Evolutionary conservation across 371 early-diverging fungal species (phyloP).

Genomic region (Zychaea mexicana): DNA sequence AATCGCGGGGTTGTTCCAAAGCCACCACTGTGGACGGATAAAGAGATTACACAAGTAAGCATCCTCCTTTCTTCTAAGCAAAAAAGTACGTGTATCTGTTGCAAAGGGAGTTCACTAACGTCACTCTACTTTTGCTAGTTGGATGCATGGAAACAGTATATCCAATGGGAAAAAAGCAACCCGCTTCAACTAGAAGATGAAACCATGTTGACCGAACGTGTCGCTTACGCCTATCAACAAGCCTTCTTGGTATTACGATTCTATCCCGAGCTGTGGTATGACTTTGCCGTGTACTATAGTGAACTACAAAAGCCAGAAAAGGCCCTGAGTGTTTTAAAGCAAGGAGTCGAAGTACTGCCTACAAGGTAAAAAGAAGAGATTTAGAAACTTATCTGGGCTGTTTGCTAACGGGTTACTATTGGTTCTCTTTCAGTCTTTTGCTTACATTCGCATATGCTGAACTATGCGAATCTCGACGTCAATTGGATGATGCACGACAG

Average conservation of each 20-base stretch:
- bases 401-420: neutral
- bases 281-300: slow-evolving; percentile 67
- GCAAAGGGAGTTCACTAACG: no score
- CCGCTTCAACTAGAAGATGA: slow-evolving; percentile 80
- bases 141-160: slow-evolving; percentile 82
- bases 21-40: slow-evolving; percentile 83
- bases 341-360: slow-evolving; percentile 77
- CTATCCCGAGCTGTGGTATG: slow-evolving; percentile 89
- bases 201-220: slow-evolving; percentile 63
- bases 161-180: slow-evolving; percentile 91
- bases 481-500: slow-evolving; percentile 65
- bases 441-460: slow-evolving; percentile 89
- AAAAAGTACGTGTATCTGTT: no score
- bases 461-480: slow-evolving; percentile 77
- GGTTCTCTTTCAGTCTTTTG: slow-evolving; percentile 52
- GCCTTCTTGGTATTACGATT: slow-evolving; percentile 80
- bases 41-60: slow-evolving; percentile 69
- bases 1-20: slow-evolving; percentile 65
- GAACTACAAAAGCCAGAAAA: slow-evolving; percentile 74
- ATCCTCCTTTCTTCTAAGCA: neutral
- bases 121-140: slow-evolving; percentile 45
- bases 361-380: slow-evolving; percentile 58
- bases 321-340: slow-evolving; percentile 71
- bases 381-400: no score
- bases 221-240: slow-evolving; percentile 86